A percentile compares a stretch with the other conserved stretches of the same genome.
These are phyloP conservation scores for Turritis glabra DNA, from an alignment of 345 rosid species.

Conservation along the genomic window DNA sequence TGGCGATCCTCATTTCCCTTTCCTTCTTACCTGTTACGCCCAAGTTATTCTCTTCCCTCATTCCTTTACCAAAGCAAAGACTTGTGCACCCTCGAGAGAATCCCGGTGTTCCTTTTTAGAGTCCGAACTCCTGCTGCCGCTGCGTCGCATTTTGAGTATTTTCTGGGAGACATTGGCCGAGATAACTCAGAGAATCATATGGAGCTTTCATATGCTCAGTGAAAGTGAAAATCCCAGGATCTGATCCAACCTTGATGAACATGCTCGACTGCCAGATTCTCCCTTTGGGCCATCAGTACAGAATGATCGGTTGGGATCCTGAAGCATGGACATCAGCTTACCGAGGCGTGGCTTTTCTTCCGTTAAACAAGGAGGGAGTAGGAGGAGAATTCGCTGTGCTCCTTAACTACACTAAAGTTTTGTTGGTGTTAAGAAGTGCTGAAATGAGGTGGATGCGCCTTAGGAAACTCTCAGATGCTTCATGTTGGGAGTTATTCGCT, in stretches of 20 bases:
- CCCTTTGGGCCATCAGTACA: neutral
- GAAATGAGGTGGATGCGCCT: slow-evolving; percentile 19
- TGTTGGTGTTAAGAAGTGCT: slow-evolving; percentile 7
- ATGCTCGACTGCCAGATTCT: neutral
- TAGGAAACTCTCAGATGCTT: neutral
- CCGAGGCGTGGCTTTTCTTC: neutral
- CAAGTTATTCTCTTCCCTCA: neutral
- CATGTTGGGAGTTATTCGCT: neutral
- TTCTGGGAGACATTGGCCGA: neutral
- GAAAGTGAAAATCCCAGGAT: neutral
- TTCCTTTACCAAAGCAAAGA: neutral
- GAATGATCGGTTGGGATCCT: neutral
- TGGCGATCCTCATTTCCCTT: slow-evolving; percentile 17
- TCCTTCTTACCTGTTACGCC: neutral
- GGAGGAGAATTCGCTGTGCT: slow-evolving; percentile 15
- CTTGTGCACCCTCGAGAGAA: neutral
- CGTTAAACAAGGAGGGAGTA: neutral
- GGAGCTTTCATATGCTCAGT: neutral
- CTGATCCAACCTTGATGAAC: neutral
- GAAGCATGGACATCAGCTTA: neutral
- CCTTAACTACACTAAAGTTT: neutral
- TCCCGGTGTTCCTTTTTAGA: slow-evolving; percentile 15
- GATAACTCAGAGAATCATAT: neutral
- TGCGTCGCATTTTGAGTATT: neutral
- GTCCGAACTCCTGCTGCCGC: neutral